Conservation (phyloP, 805 yeast genomes). For the Saccharomycopsis schoenii region DNA sequence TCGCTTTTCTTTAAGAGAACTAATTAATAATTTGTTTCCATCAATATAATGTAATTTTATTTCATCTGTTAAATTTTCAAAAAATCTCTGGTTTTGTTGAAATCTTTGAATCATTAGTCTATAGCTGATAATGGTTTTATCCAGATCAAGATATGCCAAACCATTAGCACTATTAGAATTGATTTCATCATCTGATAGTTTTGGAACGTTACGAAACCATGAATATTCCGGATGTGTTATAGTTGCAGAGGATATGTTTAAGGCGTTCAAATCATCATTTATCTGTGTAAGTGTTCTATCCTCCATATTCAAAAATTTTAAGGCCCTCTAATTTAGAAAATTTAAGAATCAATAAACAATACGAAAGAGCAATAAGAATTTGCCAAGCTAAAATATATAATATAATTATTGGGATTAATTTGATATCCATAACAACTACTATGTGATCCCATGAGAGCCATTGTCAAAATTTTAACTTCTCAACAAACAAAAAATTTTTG, state of each 20-base stretch:
- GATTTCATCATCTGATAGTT: neutral
- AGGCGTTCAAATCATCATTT: neutral
- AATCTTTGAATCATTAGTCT: constrained; percentile 54
- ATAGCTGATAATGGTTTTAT: constrained; percentile 25
- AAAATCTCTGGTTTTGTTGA: constrained; percentile 43
- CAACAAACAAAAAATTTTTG: no score
- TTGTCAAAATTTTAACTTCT: no score
- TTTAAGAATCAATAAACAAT: neutral
- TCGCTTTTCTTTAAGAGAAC: constrained; percentile 18
- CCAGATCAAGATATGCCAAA: neutral
- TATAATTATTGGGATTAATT: no score
- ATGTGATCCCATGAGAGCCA: no score
- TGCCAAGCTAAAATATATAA: no score
- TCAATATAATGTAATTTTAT: constrained; percentile 37
- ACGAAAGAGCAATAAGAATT: no score
- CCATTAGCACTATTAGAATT: neutral
- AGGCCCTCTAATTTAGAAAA: neutral
- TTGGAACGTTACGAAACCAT: neutral
- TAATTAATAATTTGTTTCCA: constrained; percentile 27
- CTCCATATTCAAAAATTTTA: neutral
- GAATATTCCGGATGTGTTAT: neutral
- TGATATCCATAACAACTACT: no score
- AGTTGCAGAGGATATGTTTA: neutral
- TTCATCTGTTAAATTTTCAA: constrained; percentile 42
- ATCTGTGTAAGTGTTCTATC: neutral